Base-by-base conservation (phyloP, 1,139 yeast species). In the Scheffersomyces cryptocercus region DNA sequence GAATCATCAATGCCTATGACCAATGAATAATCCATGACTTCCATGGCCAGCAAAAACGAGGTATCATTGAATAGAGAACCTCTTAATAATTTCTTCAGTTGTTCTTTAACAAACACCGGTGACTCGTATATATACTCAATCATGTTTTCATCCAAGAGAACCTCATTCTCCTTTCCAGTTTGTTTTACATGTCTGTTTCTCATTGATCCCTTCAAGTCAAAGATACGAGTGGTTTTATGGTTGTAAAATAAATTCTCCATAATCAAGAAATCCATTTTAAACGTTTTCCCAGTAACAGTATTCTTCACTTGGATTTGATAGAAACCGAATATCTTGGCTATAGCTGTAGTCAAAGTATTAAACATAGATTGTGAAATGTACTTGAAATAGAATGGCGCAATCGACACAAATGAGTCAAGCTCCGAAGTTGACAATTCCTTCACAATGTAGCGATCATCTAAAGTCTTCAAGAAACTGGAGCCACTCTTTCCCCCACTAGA, bases 131-230 rank as follows among this genome's bases (percentile, higher is more conserved):
- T 93, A 61, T 88, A 93, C 62, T 95, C 99, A 52, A 95, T 95
- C 98, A 95, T 93, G 59, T 95, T 95, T 58, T 93, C 99, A 66
- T 95, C 99, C 45, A 95, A 67, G 33, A 95, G 70, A 1, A 95
- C 99, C 64, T 95, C 98, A 58, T 95, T 90, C 51, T 87, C 97
- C 56, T 83, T 84, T 5, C 99, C 99, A 0, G 99, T 95, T 62
- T 91, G 97, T 53, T 93, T 87, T 29, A 91, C 99, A 58, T 91
- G 98, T 49, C 99, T 75, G 64, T 95, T 95, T 49, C 99, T 74
- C 99, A 95, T 93, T 0, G 98, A 90, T 0, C 99, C 99, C 65
- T 95, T 95, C 62, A 95, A 76, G 64, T 95, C 99, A 66, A 93
- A 95, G 37, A 93, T 90, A 52, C 98, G 72, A 13, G 90, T 78